Percentiles rank a stretch among this genome's conserved stretches.
These are phyloP conservation scores for Chaetomium strumarium DNA, from an alignment of 2,329 filamentous ascomycete genomes.

Conservation along the genomic window DNA sequence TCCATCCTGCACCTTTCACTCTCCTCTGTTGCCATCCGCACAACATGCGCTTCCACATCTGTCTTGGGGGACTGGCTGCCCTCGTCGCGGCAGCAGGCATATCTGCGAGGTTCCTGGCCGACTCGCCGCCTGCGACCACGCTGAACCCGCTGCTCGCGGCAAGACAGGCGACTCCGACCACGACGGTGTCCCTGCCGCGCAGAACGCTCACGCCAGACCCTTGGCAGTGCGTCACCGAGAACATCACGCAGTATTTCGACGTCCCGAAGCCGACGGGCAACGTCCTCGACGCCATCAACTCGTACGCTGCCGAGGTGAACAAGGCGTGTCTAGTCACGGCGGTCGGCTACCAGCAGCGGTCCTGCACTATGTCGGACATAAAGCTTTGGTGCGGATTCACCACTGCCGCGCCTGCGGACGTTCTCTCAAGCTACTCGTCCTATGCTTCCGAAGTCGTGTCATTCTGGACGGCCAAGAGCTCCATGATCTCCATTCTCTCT, in stretches of 20 bases:
- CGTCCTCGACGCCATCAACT: neutral
- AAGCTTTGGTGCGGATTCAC: slow-evolving; percentile 3
- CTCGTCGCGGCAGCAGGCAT: neutral
- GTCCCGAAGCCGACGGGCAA: neutral
- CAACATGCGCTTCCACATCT: too few species aligned
- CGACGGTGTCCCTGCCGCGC: neutral
- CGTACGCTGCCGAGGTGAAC: neutral
- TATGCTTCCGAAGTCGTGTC: neutral
- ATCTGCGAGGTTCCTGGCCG: neutral
- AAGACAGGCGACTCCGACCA: neutral
- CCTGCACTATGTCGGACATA: neutral
- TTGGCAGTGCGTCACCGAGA: slow-evolving; percentile 2
- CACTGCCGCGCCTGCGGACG: neutral
- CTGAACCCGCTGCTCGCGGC: neutral
- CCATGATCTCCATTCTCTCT: neutral
- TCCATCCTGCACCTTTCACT: neutral
- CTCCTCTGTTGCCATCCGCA: too few species aligned
- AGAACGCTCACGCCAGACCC: neutral
- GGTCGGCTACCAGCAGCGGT: neutral
- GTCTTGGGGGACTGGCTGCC: neutral
- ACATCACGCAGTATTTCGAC: neutral
- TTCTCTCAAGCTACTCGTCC: neutral
- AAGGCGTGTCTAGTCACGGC: neutral
- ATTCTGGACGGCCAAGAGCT: slow-evolving; percentile 1
- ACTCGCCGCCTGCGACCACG: neutral